A percentile compares a stretch with the other conserved stretches of the same genome.
Conservation (phyloP, 495 filamentous ascomycete species). For the Aspergillus sclerotioniger region DNA sequence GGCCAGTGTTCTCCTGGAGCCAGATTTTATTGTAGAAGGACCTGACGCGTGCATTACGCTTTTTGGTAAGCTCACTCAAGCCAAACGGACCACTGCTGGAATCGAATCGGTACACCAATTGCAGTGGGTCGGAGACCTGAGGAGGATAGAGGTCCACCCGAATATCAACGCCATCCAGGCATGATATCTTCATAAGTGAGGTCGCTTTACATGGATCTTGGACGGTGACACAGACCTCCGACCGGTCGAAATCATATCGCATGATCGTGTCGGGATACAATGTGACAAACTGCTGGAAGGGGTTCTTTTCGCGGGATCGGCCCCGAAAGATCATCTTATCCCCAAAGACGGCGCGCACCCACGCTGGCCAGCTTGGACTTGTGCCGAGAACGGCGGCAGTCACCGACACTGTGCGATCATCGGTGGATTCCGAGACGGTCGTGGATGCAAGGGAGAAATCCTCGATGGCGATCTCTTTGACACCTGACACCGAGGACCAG, state of each 20-base stretch:
- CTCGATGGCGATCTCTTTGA: conserved; percentile 6
- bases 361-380: conserved; percentile 1
- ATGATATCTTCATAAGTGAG: conserved; percentile 7
- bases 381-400: background rate
- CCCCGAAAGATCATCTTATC: conserved; percentile 12
- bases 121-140: conserved; percentile 36
- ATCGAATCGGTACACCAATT: conserved; percentile 71
- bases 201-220: background rate
- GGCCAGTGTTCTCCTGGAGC: conserved; percentile 67
- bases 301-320: conserved; percentile 13
- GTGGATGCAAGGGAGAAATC: conserved; percentile 12
- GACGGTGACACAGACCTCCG: conserved; percentile 7
- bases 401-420: conserved; percentile 11
- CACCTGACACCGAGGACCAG: conserved; percentile 16
- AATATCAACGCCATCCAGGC: conserved; percentile 14
- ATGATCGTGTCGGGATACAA: conserved; percentile 1
- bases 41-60: conserved; percentile 83
- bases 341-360: conserved; percentile 15
- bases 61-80: conserved; percentile 80
- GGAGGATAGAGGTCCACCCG: conserved; percentile 8
- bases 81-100: conserved; percentile 74
- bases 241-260: conserved; percentile 3
- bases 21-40: conserved; percentile 90
- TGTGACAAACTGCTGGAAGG: conserved; percentile 12
- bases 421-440: conserved; percentile 11